Evolutionary conservation across 371 early-diverging fungal species (phyloP), one percentile per base, ranked within the genome.

Genomic region (Blastocladiella emersonii): DNA sequence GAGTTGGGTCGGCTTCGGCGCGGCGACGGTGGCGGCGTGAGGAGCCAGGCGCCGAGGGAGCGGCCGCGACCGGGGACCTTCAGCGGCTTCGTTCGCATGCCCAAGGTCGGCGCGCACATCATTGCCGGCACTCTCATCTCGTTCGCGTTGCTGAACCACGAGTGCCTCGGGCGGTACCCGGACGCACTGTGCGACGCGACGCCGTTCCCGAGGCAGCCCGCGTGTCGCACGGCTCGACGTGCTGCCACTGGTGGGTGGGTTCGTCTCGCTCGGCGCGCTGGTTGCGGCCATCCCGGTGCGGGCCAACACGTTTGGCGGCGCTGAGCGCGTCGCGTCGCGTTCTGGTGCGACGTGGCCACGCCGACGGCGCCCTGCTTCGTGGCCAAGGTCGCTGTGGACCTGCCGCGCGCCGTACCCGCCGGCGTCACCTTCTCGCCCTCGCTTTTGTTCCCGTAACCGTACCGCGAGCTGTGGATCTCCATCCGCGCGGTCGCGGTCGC

Each of bases 321-420:
- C 68, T 19, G 81, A 80, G 66, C 70, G 71, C 61, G 66, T 72
- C 15, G n/a, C n/a, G n/a, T n/a, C n/a, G 80, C 78, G 30, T 79
- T 70, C 59, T 78, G 80, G 81, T 70, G 80, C 15, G 78, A 81
- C 30, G 68, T 76, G 27, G 65, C 74, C 1, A 66, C 77, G 68
- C 64, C 68, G 36, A 73, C 79, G 0, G 34, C 77, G 34, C 75
- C 79, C 7, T 81, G 73, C 56, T 83, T 71, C 61, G 23, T 81
- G 10, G 78, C 79, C 45, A 80, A 80, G 63, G 63, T 69, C 34
- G 64, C 79, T 59, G 75, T 76, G 8, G 81, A 80, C 45, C 62
- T 80, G 17, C 78, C 79, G 13, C 63, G 81, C 10, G 67, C 80
- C 37, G 10, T 76, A 23, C 57, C 80, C 4, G 81, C 79, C 0